These are phyloP conservation scores for Boletellus emodensis DNA, from an alignment of 768 basidiomycete species.

Conservation along the genomic window DNA sequence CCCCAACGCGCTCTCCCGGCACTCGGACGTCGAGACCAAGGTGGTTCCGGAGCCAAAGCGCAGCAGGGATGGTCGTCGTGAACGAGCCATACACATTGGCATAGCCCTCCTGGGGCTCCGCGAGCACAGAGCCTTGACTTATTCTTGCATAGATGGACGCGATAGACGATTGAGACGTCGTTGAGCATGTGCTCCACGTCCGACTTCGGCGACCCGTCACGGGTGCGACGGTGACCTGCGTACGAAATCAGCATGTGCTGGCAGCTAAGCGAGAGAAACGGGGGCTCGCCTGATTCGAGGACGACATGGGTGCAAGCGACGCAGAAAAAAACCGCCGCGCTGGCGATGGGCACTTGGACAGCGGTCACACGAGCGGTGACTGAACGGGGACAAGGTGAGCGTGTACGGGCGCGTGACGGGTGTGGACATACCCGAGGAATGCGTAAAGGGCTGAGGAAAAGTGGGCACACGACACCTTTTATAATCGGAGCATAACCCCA, in stretches of 20 bases:
- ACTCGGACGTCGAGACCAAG: slow-evolving; percentile 17
- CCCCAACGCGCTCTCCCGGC: slow-evolving; percentile 2
- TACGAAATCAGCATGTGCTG: no score
- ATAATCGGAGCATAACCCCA: slow-evolving; percentile 11
- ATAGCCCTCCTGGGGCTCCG: slow-evolving; percentile 22
- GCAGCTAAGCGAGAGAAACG: background rate
- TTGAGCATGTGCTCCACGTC: slow-evolving; percentile 20
- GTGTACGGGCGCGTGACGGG: background rate
- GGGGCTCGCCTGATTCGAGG: background rate
- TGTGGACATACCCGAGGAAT: slow-evolving; percentile 1
- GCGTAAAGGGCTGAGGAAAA: background rate
- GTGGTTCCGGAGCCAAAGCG: slow-evolving; percentile 25
- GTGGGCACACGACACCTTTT: slow-evolving; percentile 27
- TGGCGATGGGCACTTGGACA: no score
- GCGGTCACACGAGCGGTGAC: no score
- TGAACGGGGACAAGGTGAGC: no score
- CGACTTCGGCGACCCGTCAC: slow-evolving; percentile 9
- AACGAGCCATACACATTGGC: slow-evolving; percentile 37
- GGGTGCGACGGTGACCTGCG: background rate
- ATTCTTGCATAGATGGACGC: slow-evolving; percentile 22
- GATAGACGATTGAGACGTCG: slow-evolving; percentile 24
- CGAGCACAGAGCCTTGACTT: slow-evolving; percentile 18
- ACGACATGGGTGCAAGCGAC: no score
- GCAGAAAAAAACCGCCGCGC: no score
- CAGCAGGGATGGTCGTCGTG: slow-evolving; percentile 35